phyloP scores from a whole-genome alignment of 2,329 filamentous ascomycete genomes.

The Westerdykella aurantiaca region DNA sequence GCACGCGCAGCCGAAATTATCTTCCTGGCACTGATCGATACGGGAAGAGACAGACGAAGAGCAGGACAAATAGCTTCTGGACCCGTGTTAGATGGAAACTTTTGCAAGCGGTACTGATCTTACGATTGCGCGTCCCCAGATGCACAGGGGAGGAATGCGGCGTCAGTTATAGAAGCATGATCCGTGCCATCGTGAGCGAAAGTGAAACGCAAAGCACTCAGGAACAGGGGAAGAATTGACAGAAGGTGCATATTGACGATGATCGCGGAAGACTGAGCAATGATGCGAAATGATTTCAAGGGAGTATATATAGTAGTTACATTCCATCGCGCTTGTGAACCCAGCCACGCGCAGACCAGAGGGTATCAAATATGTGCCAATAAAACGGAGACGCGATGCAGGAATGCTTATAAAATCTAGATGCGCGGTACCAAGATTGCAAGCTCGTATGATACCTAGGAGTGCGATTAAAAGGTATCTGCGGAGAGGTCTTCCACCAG shows the following conservation, averaged over 20 bases:
- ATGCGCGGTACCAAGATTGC: too few species aligned
- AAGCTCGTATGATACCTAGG: too few species aligned
- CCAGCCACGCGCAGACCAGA: too few species aligned
- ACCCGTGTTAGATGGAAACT: too few species aligned
- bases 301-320: too few species aligned
- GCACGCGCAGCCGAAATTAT: constrained; percentile 10
- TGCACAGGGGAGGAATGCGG: constrained; percentile 8
- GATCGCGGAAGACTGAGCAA: too few species aligned
- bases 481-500: constrained; percentile 70
- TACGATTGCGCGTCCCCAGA: constrained; percentile 8
- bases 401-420: too few species aligned
- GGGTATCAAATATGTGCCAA: too few species aligned
- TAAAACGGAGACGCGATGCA: too few species aligned
- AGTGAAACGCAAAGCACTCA: constrained; percentile 1
- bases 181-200: constrained; percentile 1
- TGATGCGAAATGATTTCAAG: too few species aligned
- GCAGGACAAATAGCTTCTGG: constrained; percentile 10
- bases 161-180: constrained; percentile 4
- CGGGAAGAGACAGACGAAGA: constrained; percentile 6
- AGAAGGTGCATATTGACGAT: background rate
- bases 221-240: constrained; percentile 2
- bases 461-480: constrained; percentile 18
- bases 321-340: too few species aligned
- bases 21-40: constrained; percentile 9
- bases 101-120: background rate